Base-by-base conservation (phyloP, 2,329 filamentous ascomycete genomes). In the Claviceps fusiformis region DNA sequence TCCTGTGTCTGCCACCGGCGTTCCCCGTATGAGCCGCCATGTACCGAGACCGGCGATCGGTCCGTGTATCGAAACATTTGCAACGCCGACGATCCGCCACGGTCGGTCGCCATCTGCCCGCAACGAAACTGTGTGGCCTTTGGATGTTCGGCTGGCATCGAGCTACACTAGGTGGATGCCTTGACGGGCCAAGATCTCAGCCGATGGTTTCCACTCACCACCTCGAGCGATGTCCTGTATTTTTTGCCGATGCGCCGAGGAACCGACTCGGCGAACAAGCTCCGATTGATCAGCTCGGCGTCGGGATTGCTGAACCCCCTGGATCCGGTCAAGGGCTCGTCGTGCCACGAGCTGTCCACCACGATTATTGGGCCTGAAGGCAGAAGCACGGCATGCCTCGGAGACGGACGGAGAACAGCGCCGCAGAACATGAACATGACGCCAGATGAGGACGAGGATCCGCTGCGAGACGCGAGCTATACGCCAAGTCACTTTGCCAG, bases 51-150 rank as follows among this genome's bases (percentile, higher is more conserved):
- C 41, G 65, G 64, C 17, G 60, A 62, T 37, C 61, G 63, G 52
- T 64, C 61, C 47, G 58, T 67, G 44, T 69, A 67, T 62, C 71
- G 74, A 45, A 72, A 78, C 57, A 62, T 86, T 45, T 84, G 82
- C 62, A 80, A 76, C 2, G 68, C 76, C 43, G 77, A 85, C 54
- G 81, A 85, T 58, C 79, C 79, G 17, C 83, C 83, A 13, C 75
- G 79, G n/a, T 83, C 80, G 44, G 76, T 86, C 10, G 78, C 82
- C 0, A 78, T 86, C 39, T 85, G 79, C 60, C 82, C 82, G n/a
- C 78, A 82, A 56, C 74, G 80, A 49, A 75, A 76, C 52, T 85
- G 81, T 60, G 78, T 85, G 39, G 82, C 81, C 9, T 86, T 85
- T 68, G 83, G 83, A 15, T 84, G 80, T 59, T 75, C 76, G 13